These are phyloP conservation scores for Hamiltosporidium tvaerminnensis DNA, from an alignment of 371 early-diverging fungal genomes.

Conservation along the genomic window DNA sequence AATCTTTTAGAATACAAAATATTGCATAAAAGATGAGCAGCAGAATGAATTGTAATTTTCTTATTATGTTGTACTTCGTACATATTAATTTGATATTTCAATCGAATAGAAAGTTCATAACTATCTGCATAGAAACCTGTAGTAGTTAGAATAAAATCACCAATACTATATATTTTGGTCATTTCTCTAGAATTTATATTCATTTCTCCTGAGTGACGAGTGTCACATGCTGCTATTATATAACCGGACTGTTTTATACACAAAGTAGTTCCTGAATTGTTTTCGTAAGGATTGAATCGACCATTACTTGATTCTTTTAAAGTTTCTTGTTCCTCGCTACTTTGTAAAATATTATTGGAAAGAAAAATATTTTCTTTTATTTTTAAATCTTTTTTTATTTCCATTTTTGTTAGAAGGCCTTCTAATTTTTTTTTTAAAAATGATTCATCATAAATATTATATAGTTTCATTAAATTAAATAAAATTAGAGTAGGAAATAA, in stretches of 20 bases:
- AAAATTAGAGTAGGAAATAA: too few relatives aligned
- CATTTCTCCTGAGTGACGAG: slow-evolving; percentile 83
- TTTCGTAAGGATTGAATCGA: slow-evolving; percentile 2
- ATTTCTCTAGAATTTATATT: slow-evolving; percentile 76
- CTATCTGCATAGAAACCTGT: slow-evolving; percentile 86
- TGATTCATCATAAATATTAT: too few relatives aligned
- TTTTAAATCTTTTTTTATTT: too few relatives aligned
- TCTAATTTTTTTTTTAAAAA: too few relatives aligned
- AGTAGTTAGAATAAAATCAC: slow-evolving; percentile 64
- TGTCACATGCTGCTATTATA: slow-evolving; percentile 80
- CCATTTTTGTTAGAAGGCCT: too few relatives aligned
- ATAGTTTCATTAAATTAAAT: too few relatives aligned
- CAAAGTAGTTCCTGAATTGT: slow-evolving; percentile 60
- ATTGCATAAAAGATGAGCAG: slow-evolving; percentile 80
- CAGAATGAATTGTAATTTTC: slow-evolving; percentile 67
- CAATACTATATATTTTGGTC: slow-evolving; percentile 72
- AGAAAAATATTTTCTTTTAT: too few relatives aligned
- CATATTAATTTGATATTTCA: slow-evolving; percentile 59
- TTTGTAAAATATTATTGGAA: too few relatives aligned
- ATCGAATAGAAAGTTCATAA: slow-evolving; percentile 63
- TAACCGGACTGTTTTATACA: slow-evolving; percentile 83
- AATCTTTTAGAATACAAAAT: slow-evolving; percentile 79
- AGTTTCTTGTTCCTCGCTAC: too few relatives aligned
- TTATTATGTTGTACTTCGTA: slow-evolving; percentile 59
- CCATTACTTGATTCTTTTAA: too few relatives aligned